phyloP scores from a whole-genome alignment of 106 monocot genomes.

The Dioscorea dumetorum region DNA sequence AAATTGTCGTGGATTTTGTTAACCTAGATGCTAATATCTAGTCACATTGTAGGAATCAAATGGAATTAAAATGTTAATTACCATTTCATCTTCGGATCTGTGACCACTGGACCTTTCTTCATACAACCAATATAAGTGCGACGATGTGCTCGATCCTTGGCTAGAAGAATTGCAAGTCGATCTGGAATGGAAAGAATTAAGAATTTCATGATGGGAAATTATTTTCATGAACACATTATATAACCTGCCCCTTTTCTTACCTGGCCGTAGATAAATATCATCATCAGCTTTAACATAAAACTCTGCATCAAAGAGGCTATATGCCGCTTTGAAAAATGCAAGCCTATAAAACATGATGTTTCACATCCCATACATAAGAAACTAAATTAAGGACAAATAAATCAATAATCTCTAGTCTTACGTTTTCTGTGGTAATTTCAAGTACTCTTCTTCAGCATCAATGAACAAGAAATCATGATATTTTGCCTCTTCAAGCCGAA shows the following conservation, averaged over 20 bases:
- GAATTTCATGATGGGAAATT: background rate
- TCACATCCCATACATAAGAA: background rate
- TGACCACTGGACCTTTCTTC: slow-evolving; percentile 97
- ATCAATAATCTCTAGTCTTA: background rate
- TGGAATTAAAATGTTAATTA: background rate
- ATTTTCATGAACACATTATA: background rate
- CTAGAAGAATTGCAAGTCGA: slow-evolving; percentile 74
- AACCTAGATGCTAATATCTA: no score
- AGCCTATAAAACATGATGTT: slow-evolving; percentile 40
- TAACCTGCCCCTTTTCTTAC: slow-evolving; percentile 25
- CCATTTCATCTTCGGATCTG: slow-evolving; percentile 90
- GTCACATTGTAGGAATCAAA: no score
- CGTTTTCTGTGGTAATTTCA: background rate
- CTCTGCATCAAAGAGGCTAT: slow-evolving; percentile 79
- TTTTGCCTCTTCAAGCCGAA: slow-evolving; percentile 55
- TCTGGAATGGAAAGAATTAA: slow-evolving; percentile 33
- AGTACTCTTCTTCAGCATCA: slow-evolving; percentile 58
- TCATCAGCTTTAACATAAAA: slow-evolving; percentile 98
- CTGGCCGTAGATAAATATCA: slow-evolving; percentile 95
- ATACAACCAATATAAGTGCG: slow-evolving; percentile 94
- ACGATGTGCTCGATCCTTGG: slow-evolving; percentile 56
- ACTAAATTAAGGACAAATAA: background rate
- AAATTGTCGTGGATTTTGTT: background rate
- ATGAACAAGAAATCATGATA: slow-evolving; percentile 76
- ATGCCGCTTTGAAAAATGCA: slow-evolving; percentile 92